Evolutionary conservation across 768 basidiomycete genomes (phyloP).

Genomic region (Baorangia bicolor): DNA sequence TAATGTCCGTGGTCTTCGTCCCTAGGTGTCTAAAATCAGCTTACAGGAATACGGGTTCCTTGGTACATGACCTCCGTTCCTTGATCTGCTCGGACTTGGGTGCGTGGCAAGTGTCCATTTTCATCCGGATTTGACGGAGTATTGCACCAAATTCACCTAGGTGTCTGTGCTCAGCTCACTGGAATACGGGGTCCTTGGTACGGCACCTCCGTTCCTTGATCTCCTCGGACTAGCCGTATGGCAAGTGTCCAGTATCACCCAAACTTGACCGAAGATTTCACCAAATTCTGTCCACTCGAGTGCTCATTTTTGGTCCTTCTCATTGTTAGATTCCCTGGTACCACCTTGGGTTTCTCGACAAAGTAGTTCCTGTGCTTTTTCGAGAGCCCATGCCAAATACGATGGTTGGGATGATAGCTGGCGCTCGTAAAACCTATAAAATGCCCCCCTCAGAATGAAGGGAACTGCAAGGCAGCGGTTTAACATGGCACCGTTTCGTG

Average conservation of each 20-base stretch:
- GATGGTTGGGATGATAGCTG: not conserved
- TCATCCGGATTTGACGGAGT: too few species aligned
- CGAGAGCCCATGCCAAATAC: not conserved
- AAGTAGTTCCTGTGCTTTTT: not conserved
- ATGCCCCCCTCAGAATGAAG: not conserved
- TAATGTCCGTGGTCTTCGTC: too few species aligned
- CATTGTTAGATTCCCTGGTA: not conserved
- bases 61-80: too few species aligned
- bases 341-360: not conserved
- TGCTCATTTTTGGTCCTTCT: not conserved
- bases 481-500: constrained; percentile 7
- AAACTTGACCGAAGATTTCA: not conserved
- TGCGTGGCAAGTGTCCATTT: too few species aligned
- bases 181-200: not conserved
- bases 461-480: not conserved
- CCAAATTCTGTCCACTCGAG: not conserved
- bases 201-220: not conserved
- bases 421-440: constrained; percentile 19
- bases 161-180: not conserved
- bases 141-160: too few species aligned
- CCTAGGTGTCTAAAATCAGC: too few species aligned
- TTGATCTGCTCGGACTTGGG: too few species aligned
- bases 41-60: too few species aligned
- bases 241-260: not conserved
- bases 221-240: not conserved